Evolutionary conservation across 2,329 filamentous ascomycete species (phyloP).

Genomic region (Cordyceps cicadae): DNA sequence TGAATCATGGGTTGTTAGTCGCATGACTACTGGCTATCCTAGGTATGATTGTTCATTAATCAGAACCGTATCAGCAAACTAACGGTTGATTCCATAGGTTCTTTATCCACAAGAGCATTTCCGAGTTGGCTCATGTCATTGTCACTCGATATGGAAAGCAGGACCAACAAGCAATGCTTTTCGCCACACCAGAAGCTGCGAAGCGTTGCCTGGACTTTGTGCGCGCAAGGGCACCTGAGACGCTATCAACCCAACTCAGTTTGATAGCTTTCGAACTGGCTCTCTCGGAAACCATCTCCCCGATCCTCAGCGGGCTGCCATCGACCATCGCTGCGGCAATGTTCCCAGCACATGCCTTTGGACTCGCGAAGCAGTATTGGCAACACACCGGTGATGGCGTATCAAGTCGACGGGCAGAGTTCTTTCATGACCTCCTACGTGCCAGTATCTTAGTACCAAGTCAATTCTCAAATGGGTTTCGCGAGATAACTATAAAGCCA

Average conservation of each 20-base stretch:
- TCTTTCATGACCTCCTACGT: conserved; percentile 67
- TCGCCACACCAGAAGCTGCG: conserved; percentile 66
- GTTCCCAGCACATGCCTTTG: conserved; percentile 57
- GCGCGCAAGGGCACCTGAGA: conserved; percentile 44
- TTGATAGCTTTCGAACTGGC: conserved; percentile 58
- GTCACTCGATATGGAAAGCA: conserved; percentile 52
- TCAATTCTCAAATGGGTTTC: conserved; percentile 19
- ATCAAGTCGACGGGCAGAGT: conserved; percentile 85
- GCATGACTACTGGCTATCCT: conserved; percentile 87
- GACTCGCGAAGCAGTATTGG: conserved; percentile 88
- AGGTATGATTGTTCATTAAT: conserved; percentile 39
- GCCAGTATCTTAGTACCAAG: conserved; percentile 50
- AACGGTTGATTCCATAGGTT: conserved; percentile 53
- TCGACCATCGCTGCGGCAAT: conserved; percentile 63
- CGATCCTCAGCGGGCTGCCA: conserved; percentile 44
- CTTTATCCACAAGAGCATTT: conserved; percentile 81
- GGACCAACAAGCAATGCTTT: conserved; percentile 68
- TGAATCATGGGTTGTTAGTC: conserved; percentile 72
- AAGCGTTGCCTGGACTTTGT: conserved; percentile 69
- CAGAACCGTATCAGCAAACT: neutral
- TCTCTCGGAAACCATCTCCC: conserved; percentile 39
- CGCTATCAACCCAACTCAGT: conserved; percentile 39
- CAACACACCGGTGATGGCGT: conserved; percentile 91
- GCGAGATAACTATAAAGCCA: conserved; percentile 27
- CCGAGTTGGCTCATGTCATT: conserved; percentile 62